Conservation (phyloP, 345 rosid genomes). For the Eucalyptus decipiens region DNA sequence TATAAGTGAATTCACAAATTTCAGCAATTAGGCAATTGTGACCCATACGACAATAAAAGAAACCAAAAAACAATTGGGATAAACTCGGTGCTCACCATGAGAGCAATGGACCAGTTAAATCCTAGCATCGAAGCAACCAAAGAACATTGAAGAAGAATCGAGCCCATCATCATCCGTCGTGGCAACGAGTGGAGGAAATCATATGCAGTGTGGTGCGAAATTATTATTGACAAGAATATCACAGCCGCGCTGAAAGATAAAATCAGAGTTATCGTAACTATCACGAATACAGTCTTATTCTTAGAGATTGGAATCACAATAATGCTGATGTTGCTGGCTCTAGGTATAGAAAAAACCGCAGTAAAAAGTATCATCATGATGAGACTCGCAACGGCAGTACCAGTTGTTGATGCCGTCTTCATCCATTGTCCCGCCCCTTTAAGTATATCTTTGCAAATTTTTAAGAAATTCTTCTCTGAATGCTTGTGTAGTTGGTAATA, state of each 20-base stretch:
- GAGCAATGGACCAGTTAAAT: not conserved
- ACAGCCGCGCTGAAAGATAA: accelerated
- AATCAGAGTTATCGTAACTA: no score
- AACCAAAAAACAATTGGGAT: not conserved
- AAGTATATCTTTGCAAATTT: no score
- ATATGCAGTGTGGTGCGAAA: accelerated
- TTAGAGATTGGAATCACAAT: accelerated
- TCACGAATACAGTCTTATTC: not conserved
- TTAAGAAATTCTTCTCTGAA: no score
- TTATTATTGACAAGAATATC: not conserved
- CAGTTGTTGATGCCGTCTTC: no score
- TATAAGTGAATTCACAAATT: no score
- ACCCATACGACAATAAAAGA: accelerated
- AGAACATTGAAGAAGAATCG: not conserved
- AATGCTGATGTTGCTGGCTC: accelerated
- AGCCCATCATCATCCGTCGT: not conserved
- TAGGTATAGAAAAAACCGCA: accelerated
- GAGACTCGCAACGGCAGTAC: no score
- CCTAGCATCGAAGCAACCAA: accelerated
- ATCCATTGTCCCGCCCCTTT: no score
- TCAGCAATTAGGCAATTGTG: accelerated
- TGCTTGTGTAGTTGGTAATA: no score
- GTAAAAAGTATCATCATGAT: not conserved
- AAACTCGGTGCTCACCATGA: accelerated
- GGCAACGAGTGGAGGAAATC: not conserved